These are phyloP conservation scores for Coemansia nantahalensis DNA, from an alignment of 192 early-diverging fungal species.

Conservation along the genomic window DNA sequence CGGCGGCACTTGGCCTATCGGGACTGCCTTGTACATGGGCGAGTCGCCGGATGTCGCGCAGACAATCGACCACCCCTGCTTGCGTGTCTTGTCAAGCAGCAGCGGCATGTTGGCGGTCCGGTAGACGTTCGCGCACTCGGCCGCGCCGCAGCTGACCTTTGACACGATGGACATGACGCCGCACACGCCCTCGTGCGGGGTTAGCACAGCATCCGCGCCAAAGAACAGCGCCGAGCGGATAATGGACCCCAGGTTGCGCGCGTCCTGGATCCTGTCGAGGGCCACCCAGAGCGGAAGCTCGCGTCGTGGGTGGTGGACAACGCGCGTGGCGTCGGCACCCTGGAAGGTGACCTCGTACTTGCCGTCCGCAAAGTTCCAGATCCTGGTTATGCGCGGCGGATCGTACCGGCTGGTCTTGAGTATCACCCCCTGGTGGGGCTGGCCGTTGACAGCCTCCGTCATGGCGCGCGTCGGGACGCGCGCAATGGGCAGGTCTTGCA, in stretches of 20 bases:
- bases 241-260: constrained; percentile 41
- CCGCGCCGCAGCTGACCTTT: constrained; percentile 38
- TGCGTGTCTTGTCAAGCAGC: constrained; percentile 7
- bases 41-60: constrained; percentile 10
- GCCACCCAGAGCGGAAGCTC: constrained; percentile 35
- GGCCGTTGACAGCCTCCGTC: neutral
- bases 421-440: constrained; percentile 30
- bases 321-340: neutral
- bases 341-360: constrained; percentile 10
- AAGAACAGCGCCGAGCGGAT: constrained; percentile 48
- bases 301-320: constrained; percentile 12
- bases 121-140: constrained; percentile 35
- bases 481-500: constrained; percentile 12
- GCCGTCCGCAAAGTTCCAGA: constrained; percentile 12
- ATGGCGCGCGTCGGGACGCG: neutral
- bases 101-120: neutral
- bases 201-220: constrained; percentile 40
- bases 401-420: constrained; percentile 9
- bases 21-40: no score
- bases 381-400: neutral
- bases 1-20: constrained; percentile 4
- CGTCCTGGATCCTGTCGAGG: constrained; percentile 35
- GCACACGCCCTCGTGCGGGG: constrained; percentile 7
- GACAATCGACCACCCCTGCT: constrained; percentile 31
- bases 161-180: constrained; percentile 25